Conservation (phyloP, 2,329 filamentous ascomycete species). For the Calonectria hongkongensis region DNA sequence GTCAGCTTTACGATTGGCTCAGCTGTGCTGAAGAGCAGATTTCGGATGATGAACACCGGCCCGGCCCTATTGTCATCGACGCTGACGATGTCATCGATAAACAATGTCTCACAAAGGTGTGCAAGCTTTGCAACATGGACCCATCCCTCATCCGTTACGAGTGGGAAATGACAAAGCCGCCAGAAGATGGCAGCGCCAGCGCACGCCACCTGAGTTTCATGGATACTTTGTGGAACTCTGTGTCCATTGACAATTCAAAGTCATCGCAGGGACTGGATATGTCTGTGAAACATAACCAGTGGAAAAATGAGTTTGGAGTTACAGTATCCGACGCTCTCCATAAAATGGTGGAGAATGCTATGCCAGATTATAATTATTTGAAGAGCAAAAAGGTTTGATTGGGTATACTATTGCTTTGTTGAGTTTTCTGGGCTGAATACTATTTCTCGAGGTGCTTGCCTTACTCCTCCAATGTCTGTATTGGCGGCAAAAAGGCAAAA, state of each 20-base stretch:
- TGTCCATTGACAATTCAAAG: slow-evolving; percentile 7
- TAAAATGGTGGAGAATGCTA: background rate
- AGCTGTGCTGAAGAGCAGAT: too few species aligned
- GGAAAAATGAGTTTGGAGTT: slow-evolving; percentile 10
- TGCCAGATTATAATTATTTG: slow-evolving; percentile 17
- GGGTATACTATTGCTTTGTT: too few species aligned
- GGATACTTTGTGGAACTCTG: slow-evolving; percentile 14
- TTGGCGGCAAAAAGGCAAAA: too few species aligned
- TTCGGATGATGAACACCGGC: background rate
- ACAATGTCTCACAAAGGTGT: background rate
- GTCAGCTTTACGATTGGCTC: slow-evolving; percentile 21
- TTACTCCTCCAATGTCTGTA: too few species aligned
- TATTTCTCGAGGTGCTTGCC: too few species aligned
- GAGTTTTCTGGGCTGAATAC: too few species aligned
- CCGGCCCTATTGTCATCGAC: slow-evolving; percentile 11
- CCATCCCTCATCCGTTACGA: background rate
- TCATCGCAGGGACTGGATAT: background rate
- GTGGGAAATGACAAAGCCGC: slow-evolving; percentile 5
- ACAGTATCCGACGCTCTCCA: background rate
- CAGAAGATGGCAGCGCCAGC: background rate
- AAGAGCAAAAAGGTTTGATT: slow-evolving; percentile 11
- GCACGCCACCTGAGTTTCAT: slow-evolving; percentile 8
- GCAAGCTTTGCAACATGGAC: background rate
- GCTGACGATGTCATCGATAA: slow-evolving; percentile 17
- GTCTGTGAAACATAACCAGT: background rate